Conservation (phyloP, 768 basidiomycete genomes). For the Omphalotus guepiniiformis region DNA sequence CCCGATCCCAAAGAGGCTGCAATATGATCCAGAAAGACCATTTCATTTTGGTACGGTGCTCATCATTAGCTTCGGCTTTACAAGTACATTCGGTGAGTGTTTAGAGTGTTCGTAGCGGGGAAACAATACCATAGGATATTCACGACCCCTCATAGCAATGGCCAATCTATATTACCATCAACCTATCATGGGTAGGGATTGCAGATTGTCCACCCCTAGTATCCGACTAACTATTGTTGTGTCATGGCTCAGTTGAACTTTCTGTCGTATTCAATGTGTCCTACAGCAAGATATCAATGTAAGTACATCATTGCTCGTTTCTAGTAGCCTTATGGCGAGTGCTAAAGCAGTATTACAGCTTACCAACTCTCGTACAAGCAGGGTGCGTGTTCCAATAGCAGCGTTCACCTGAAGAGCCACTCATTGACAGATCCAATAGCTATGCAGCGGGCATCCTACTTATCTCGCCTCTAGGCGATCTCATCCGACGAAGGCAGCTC, state of each 20-base stretch:
- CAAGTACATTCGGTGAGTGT: constrained; percentile 52
- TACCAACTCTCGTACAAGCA: constrained; percentile 64
- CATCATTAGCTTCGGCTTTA: constrained; percentile 59
- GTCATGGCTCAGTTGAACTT: constrained; percentile 35
- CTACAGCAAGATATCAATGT: constrained; percentile 36
- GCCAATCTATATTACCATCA: constrained; percentile 82
- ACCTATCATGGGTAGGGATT: constrained; percentile 62
- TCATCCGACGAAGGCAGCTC: constrained; percentile 74
- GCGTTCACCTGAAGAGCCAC: neutral
- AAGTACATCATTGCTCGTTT: constrained; percentile 18
- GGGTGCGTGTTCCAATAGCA: constrained; percentile 35
- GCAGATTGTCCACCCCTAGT: neutral
- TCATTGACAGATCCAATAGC: neutral
- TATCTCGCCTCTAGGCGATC: constrained; percentile 80
- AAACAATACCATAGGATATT: neutral
- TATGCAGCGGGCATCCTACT: constrained; percentile 67
- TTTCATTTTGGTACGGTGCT: constrained; percentile 49
- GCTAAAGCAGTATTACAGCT: constrained; percentile 11
- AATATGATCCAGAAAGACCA: constrained; percentile 44
- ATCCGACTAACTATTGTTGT: neutral
- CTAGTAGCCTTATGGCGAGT: neutral
- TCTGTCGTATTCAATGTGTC: constrained; percentile 35
- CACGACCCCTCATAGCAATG: constrained; percentile 34
- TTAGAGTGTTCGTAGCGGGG: neutral
- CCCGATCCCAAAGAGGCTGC: constrained; percentile 56